Evolutionary conservation across 2,329 filamentous ascomycete genomes (phyloP).

Genomic region (Penicillium italicum): DNA sequence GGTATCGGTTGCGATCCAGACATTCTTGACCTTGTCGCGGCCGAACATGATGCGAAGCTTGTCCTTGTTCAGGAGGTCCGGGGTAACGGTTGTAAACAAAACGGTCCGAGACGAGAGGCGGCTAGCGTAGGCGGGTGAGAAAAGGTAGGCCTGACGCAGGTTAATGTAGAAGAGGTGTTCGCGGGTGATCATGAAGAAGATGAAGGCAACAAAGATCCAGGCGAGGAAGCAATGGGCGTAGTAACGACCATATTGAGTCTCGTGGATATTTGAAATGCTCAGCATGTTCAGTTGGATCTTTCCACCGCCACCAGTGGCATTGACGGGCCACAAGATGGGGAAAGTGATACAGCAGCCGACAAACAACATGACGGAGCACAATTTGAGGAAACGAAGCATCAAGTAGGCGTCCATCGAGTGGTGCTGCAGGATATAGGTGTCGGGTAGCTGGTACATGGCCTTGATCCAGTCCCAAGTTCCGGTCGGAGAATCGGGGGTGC

Average conservation of each 20-base stretch:
- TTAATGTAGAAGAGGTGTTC: slow-evolving; percentile 92
- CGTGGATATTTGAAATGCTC: slow-evolving; percentile 69
- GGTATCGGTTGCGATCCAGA: slow-evolving; percentile 80
- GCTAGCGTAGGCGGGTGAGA: slow-evolving; percentile 77
- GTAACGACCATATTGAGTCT: slow-evolving; percentile 58
- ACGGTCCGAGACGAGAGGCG: slow-evolving; percentile 88
- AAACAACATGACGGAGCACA: slow-evolving; percentile 72
- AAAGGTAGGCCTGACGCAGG: slow-evolving; percentile 83
- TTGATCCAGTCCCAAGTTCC: slow-evolving; percentile 66
- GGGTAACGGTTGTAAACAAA: slow-evolving; percentile 80
- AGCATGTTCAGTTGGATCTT: slow-evolving; percentile 69
- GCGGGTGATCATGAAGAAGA: slow-evolving; percentile 82
- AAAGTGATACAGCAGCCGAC: slow-evolving; percentile 81
- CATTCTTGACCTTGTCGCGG: slow-evolving; percentile 66
- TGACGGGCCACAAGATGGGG: slow-evolving; percentile 85
- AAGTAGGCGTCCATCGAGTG: slow-evolving; percentile 91
- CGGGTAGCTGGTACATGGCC: slow-evolving; percentile 63
- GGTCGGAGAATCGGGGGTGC: slow-evolving; percentile 56
- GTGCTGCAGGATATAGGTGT: slow-evolving; percentile 81
- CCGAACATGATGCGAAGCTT: slow-evolving; percentile 78
- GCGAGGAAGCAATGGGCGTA: slow-evolving; percentile 78
- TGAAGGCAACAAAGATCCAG: slow-evolving; percentile 81
- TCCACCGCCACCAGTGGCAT: slow-evolving; percentile 71
- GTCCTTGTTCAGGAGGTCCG: slow-evolving; percentile 71
- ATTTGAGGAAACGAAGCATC: slow-evolving; percentile 81